Base-by-base conservation (phyloP, 2,329 filamentous ascomycete genomes). In the Scytalidium lignicola region DNA sequence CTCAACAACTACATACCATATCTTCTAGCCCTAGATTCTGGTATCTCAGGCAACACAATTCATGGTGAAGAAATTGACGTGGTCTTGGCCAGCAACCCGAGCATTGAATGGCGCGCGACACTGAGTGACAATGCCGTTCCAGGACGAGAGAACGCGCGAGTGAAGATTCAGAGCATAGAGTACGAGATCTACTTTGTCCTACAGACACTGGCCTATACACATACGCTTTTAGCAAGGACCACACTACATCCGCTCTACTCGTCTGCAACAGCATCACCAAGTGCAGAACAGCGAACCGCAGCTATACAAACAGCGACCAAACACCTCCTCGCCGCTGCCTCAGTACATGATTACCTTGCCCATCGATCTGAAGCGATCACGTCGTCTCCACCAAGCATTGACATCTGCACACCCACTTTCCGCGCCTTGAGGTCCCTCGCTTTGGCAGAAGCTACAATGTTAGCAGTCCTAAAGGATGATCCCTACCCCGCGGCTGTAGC, bases 401-500 rank as follows among this genome's bases (percentile, higher is more conserved):
- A 85, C 60, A 72, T 84, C 18, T 62, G 74, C 2, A 74, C 78
- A 6, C 62, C 75, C 2, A 75, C 73, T 7, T 70, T 78, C 15
- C 73, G 76, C 46, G 80, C 76, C 1, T 75, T 88, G 48, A 72
- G 80, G 3, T 78, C 76, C 10, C 74, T 96, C 2, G 83, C 89
- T 0, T 75, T 93, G 26, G 90, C 91, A 2, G 92, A 96, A 68
- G 91, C 91, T 0, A 96, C 91, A 0, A 76, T 97, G 1, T 79
- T 96, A 1, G 90, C 90, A 0, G 90, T 97, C 1, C 67, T 95
- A 44, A 97, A 97, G 60, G 92, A 97, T 63, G 93, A 99, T 62
- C 90, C 92, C 0, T 97, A 96, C 62, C 86, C 92, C 1, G 83
- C 86, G 1, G 80, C 85, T 6, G 85, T 95, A 2, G 83, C 90